A percentile compares a stretch with the other conserved stretches of the same genome.
Conservation (phyloP, 306 rosid species). For the Dryas octopetala region DNA sequence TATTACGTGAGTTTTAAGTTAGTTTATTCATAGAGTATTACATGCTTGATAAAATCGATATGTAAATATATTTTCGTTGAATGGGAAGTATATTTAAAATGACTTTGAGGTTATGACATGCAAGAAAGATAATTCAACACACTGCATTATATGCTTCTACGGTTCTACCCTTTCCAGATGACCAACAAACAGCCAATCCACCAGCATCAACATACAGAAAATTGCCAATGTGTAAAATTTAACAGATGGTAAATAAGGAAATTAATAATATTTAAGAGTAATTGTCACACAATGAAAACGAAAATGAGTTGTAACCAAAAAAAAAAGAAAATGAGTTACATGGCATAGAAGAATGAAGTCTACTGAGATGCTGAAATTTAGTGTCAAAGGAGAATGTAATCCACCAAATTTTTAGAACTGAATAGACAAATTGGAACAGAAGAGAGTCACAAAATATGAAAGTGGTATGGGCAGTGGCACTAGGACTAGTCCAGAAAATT, state of each 20-base stretch:
- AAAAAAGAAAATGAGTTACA: neutral
- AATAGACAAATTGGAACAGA: neutral
- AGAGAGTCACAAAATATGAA: neutral
- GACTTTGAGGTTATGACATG: too few species aligned
- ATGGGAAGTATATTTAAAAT: too few species aligned
- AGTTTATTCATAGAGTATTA: too few species aligned
- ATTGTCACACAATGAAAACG: neutral
- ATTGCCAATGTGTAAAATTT: too few species aligned
- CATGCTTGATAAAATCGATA: too few species aligned
- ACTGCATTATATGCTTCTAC: too few species aligned
- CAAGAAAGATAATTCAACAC: neutral
- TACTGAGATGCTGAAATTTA: neutral
- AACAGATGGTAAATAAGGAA: neutral
- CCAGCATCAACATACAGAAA: too few species aligned
- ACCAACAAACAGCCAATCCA: neutral
- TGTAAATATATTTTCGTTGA: too few species aligned
- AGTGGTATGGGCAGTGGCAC: neutral
- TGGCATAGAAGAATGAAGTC: slow-evolving; percentile 6
- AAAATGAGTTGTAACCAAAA: neutral
- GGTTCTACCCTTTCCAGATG: neutral
- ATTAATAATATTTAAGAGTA: too few species aligned
- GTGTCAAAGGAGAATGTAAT: neutral
- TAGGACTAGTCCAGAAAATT: neutral
- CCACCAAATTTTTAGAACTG: slow-evolving; percentile 17
- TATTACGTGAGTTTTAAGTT: too few species aligned